Base-by-base conservation (phyloP, 2,329 filamentous ascomycete genomes). In the Clarireedia homoeocarpa region DNA sequence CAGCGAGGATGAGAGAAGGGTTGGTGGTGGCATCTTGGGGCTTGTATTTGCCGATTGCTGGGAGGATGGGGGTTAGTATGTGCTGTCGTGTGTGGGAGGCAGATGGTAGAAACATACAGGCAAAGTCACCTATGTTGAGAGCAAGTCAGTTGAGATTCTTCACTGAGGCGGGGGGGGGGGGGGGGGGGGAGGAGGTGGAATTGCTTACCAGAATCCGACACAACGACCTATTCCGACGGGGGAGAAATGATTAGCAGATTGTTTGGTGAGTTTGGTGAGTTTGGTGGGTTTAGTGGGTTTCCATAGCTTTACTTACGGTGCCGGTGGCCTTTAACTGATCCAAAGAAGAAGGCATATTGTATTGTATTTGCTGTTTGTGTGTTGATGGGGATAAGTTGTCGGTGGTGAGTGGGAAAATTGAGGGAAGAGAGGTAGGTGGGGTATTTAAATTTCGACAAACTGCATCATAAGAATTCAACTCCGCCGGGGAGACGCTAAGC, bases 11-110 rank as follows among this genome's bases (percentile, higher is more conserved):
- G 73, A 99, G 83, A 62, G 94, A 97, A 59, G 94, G 94, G 85
- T 99, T 99, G 80, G 94, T 99, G 74, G 94, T 99, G 71, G 94
- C 94, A 89, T 99, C 94, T 82, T 99, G 91, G 64, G 94, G 94
- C 85, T 96, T 95, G 86, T 99, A 99, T 82, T 97, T 96, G 81
- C 82, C 91, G 75, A 99, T 99, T 75, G 91, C 91, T 84, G 77
- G 77, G 23, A 45, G 51, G 58, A 52, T 58, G 58, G 58, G 58
- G 7, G 60, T 60, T 63, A 40, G 52, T 56, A 27, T 40, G 20
- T 23, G 42, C 46, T 51, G 26, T 48, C 14, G 6, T 34, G 30
- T 26, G 5, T 20, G 38, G 40, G 15, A 26, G 20, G 45, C 50
- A 53, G 51, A 61, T 57, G 50, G 50, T 58, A 47, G 57, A 59